These are phyloP conservation scores for Dryas alaskensis DNA, from an alignment of 306 rosid genomes.

Conservation along the genomic window DNA sequence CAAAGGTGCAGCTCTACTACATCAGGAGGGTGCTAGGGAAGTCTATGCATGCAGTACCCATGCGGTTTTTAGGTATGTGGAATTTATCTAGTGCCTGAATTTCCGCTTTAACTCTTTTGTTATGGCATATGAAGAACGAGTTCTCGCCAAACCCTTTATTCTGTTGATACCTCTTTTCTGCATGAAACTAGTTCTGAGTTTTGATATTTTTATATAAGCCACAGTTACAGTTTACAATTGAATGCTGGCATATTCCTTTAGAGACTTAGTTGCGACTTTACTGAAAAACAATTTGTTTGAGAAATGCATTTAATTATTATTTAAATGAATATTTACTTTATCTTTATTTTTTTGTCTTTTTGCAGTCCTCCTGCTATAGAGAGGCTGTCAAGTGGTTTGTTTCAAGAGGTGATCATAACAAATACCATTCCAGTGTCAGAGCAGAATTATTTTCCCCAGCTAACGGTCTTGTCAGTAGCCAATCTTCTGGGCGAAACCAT, in stretches of 20 bases:
- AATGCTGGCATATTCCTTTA: not conserved
- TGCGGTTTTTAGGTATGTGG: conserved; percentile 86
- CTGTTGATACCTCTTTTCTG: not conserved
- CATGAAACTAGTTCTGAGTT: not conserved
- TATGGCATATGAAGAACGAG: not conserved
- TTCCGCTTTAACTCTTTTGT: not conserved
- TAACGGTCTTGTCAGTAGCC: conserved; percentile 88
- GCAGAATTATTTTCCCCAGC: conserved; percentile 83
- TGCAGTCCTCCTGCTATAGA: conserved; percentile 97
- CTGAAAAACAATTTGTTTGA: not conserved
- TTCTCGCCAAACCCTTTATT: not conserved
- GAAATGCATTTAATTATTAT: not conserved
- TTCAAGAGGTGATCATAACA: conserved; percentile 94
- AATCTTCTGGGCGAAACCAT: conserved; percentile 98
- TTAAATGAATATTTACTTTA: not conserved
- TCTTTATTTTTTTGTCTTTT: conserved; percentile 19
- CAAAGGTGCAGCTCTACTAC: conserved; percentile 90
- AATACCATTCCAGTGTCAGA: conserved; percentile 85
- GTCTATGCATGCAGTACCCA: conserved; percentile 94
- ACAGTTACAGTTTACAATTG: not conserved
- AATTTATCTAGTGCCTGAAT: conserved; percentile 8
- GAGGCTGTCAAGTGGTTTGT: conserved; percentile 84
- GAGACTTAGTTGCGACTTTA: too few species aligned
- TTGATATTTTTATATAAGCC: not conserved
- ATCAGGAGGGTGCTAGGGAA: conserved; percentile 96